phyloP scores from a whole-genome alignment of 1,284 basidiomycete species.

The Serendipita sp. region DNA sequence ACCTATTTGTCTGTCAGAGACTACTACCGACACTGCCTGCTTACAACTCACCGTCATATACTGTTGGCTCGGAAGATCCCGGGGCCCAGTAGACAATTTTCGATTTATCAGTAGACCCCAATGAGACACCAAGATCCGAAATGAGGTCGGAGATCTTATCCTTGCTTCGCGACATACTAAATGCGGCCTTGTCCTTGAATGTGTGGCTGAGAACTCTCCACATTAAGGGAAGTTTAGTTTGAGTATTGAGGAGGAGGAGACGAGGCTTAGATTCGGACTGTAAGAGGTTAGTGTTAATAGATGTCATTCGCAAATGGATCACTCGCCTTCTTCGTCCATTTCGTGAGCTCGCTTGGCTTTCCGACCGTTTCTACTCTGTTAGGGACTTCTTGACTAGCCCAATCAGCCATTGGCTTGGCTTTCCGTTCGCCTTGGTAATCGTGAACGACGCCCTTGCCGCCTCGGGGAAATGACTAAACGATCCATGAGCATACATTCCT shows the following conservation, averaged over 20 bases:
- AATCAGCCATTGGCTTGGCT: conserved; percentile 62
- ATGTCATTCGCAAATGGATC: not conserved
- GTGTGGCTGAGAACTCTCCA: conserved; percentile 78
- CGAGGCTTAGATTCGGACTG: conserved; percentile 45
- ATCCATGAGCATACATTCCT: conserved; percentile 5
- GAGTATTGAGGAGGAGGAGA: conserved; percentile 60
- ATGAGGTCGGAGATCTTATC: conserved; percentile 41
- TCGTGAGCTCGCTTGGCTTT: conserved; percentile 38
- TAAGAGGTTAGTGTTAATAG: not conserved
- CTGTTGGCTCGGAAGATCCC: conserved; percentile 36
- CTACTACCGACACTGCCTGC: not conserved
- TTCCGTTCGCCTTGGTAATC: conserved; percentile 65
- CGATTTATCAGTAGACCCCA: conserved; percentile 34
- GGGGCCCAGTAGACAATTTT: conserved; percentile 53
- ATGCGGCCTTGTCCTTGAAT: conserved; percentile 47
- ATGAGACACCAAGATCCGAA: conserved; percentile 32
- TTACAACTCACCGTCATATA: conserved; percentile 40
- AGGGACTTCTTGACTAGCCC: conserved; percentile 62
- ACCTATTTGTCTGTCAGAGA: conserved; percentile 26
- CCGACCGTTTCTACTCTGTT: conserved; percentile 38
- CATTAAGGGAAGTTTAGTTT: conserved; percentile 64
- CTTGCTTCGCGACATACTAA: conserved; percentile 57
- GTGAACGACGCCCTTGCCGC: conserved; percentile 46
- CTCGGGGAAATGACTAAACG: conserved; percentile 58
- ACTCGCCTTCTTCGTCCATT: conserved; percentile 49